These are phyloP conservation scores for Yamadazyma pseudoaaseri DNA, from an alignment of 1,139 yeast species.

Conservation along the genomic window DNA sequence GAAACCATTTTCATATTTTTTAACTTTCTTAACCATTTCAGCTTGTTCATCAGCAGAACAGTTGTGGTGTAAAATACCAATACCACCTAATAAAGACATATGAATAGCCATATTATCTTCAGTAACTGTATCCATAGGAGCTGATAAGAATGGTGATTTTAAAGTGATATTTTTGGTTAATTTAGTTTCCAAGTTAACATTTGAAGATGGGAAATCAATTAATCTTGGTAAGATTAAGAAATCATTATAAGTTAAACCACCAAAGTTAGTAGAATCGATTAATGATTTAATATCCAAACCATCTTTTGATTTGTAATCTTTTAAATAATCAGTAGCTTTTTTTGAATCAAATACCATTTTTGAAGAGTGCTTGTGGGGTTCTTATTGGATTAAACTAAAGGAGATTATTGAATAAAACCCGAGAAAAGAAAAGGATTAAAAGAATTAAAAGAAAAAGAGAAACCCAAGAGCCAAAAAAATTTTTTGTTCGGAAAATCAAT, in stretches of 20 bases:
- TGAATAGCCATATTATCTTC: conserved; percentile 97
- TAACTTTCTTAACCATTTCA: conserved; percentile 95
- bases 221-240: conserved; percentile 94
- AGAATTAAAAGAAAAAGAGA: conserved; percentile 13
- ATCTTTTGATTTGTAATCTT: conserved; percentile 68
- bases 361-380: conserved; percentile 1
- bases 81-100: conserved; percentile 98
- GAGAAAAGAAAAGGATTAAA: conserved; percentile 2
- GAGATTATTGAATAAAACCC: conserved; percentile 1
- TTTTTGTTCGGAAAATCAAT: conserved; percentile 1
- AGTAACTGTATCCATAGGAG: conserved; percentile 99
- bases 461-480: conserved; percentile 7
- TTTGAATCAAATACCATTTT: conserved; percentile 50
- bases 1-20: conserved; percentile 96
- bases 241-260: conserved; percentile 97
- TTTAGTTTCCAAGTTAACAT: conserved; percentile 75
- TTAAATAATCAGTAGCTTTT: conserved; percentile 67
- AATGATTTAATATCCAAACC: conserved; percentile 82
- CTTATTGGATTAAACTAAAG: background rate
- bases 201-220: conserved; percentile 81
- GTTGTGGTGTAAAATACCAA: conserved; percentile 98
- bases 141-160: conserved; percentile 92
- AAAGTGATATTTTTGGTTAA: conserved; percentile 88
- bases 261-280: conserved; percentile 87
- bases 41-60: conserved; percentile 97